These are phyloP conservation scores for Annulohypoxylon maeteangense DNA, from an alignment of 495 filamentous ascomycete species.

Conservation along the genomic window DNA sequence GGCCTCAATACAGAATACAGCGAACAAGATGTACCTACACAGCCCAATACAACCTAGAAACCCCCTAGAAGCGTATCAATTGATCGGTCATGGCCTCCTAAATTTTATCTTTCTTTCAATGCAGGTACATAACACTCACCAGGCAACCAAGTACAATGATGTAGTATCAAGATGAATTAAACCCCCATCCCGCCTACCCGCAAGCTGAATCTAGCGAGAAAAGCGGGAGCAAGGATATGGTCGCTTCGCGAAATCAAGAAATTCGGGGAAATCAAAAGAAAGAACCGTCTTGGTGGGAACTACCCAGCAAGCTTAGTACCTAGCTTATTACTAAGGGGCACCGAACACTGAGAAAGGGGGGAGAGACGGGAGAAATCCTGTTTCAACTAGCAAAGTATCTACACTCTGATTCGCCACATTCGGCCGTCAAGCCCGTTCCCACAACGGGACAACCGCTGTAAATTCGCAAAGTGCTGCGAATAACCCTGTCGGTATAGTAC, in stretches of 20 bases:
- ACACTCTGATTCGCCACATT: slow-evolving; percentile 12
- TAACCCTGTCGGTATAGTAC: not conserved
- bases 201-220: slow-evolving; percentile 20
- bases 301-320: too few relatives aligned
- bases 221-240: slow-evolving; percentile 19
- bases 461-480: not conserved
- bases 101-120: not conserved
- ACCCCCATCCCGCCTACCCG: slow-evolving; percentile 4
- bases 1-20: not conserved
- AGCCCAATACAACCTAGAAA: not conserved
- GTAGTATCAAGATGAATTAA: slow-evolving; percentile 1
- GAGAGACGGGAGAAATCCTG: not conserved
- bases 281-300: slow-evolving; percentile 7
- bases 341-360: slow-evolving; percentile 23
- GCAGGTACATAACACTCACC: slow-evolving; percentile 3
- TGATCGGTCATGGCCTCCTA: not conserved
- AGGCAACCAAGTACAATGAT: not conserved
- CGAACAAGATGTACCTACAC: not conserved
- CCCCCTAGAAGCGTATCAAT: not conserved
- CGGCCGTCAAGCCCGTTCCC: not conserved
- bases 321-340: slow-evolving; percentile 21
- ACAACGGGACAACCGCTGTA: not conserved
- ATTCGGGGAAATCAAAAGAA: slow-evolving; percentile 22
- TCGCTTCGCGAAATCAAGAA: slow-evolving; percentile 24
- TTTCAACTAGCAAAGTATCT: slow-evolving; percentile 21